These are phyloP conservation scores for Diplodia corticola DNA, from an alignment of 2,329 filamentous ascomycete genomes.

Conservation along the genomic window DNA sequence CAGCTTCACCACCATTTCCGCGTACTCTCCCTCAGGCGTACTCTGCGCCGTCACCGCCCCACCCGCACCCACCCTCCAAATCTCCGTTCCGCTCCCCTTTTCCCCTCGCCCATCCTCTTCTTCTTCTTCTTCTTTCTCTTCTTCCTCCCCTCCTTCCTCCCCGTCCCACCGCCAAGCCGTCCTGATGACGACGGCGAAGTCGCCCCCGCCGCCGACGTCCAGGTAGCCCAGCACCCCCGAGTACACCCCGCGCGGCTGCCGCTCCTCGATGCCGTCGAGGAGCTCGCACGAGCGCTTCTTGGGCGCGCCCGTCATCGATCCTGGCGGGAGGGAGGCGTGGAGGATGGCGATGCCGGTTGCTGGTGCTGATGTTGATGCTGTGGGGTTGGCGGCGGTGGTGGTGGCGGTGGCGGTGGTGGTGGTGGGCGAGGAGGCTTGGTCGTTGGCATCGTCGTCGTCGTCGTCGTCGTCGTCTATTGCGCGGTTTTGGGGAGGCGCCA, in stretches of 20 bases:
- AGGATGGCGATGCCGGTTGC: conserved; percentile 70
- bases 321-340: conserved; percentile 76
- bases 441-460: too few relatives aligned
- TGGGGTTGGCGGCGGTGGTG: too few relatives aligned
- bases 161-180: conserved; percentile 74
- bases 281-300: conserved; percentile 92
- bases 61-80: conserved; percentile 85
- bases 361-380: too few relatives aligned
- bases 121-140: not conserved
- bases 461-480: not conserved
- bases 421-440: too few relatives aligned
- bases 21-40: conserved; percentile 75
- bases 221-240: conserved; percentile 89
- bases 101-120: conserved; percentile 48
- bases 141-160: conserved; percentile 36
- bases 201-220: conserved; percentile 78
- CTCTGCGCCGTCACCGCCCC: conserved; percentile 87
- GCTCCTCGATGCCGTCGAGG: conserved; percentile 66
- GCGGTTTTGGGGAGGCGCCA: not conserved
- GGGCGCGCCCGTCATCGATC: conserved; percentile 94
- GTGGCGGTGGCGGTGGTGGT: too few relatives aligned
- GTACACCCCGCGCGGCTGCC: conserved; percentile 68
- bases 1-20: conserved; percentile 71
- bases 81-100: conserved; percentile 44
- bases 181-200: conserved; percentile 90